phyloP scores from a whole-genome alignment of 2,329 filamentous ascomycete species.

The Trichoderma asperellum region DNA sequence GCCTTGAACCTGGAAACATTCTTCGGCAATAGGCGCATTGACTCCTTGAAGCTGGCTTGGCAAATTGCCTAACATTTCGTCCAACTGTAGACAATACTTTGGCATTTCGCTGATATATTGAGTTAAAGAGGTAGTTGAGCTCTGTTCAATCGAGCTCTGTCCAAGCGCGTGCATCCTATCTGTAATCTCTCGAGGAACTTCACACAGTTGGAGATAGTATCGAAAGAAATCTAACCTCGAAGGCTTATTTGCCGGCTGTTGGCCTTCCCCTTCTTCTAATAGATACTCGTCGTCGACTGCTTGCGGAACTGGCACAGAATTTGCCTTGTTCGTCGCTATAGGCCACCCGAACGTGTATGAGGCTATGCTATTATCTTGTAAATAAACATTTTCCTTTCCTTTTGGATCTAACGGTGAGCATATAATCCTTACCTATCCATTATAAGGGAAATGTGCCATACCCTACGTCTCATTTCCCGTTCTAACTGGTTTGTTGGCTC shows the following conservation, averaged over 20 bases:
- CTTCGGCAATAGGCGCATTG: neutral
- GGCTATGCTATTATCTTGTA: neutral
- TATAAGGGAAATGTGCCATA: constrained; percentile 1
- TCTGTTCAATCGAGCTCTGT: neutral
- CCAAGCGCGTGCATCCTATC: neutral
- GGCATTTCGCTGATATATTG: constrained; percentile 20
- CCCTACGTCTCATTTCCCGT: constrained; percentile 21
- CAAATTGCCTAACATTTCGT: neutral
- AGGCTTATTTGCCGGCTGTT: neutral
- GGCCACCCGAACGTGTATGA: constrained; percentile 21
- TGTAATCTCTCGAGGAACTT: constrained; percentile 12
- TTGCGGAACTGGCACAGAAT: constrained; percentile 2
- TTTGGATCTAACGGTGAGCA: neutral
- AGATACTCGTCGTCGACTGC: constrained; percentile 18
- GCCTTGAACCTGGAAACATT: constrained; percentile 15
- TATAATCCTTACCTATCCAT: constrained; percentile 6
- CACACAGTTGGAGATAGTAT: neutral
- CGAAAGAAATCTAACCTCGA: constrained; percentile 9
- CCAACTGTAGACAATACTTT: constrained; percentile 5
- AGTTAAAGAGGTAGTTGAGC: neutral
- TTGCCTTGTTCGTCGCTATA: neutral
- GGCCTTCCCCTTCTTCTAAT: neutral
- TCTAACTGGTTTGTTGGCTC: constrained; percentile 15
- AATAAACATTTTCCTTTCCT: neutral
- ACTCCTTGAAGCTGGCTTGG: constrained; percentile 6